Percentiles rank a stretch among this genome's conserved stretches.
These are phyloP conservation scores for Cicer yamashitae DNA, from an alignment of 306 rosid genomes.

Conservation along the genomic window DNA sequence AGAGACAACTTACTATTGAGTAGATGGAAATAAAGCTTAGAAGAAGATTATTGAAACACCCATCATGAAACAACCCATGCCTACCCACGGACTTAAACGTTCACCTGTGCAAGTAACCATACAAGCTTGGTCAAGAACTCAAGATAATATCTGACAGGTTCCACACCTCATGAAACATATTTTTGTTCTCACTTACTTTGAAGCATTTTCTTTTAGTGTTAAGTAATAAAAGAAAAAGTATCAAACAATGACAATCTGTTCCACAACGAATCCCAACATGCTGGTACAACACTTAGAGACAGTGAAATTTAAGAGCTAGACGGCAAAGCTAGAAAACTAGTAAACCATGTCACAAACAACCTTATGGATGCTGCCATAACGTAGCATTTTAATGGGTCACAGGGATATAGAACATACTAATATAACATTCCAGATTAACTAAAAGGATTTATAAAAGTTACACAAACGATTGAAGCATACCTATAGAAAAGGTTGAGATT, in stretches of 20 bases:
- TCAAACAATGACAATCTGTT: conserved; percentile 20
- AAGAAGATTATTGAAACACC: conserved; percentile 67
- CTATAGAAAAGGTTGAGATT: neutral
- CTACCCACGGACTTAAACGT: conserved; percentile 78
- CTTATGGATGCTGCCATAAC: neutral
- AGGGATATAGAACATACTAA: conserved; percentile 3
- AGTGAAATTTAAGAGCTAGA: neutral
- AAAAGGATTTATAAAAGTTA: conserved; percentile 11
- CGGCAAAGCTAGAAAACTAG: conserved; percentile 2
- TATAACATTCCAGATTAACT: neutral
- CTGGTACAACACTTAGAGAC: conserved; percentile 6
- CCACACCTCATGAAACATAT: conserved; percentile 31
- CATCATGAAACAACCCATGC: conserved; percentile 65
- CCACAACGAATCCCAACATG: neutral
- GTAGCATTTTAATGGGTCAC: conserved; percentile 9
- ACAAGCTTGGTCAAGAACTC: conserved; percentile 13
- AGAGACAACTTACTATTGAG: conserved; percentile 34
- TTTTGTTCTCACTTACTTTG: neutral
- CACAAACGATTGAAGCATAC: conserved; percentile 1
- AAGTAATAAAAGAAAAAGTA: conserved; percentile 1
- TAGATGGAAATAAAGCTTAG: conserved; percentile 41
- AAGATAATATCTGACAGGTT: conserved; percentile 28
- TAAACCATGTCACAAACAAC: neutral
- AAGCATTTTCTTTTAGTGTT: neutral
- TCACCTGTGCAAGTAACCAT: conserved; percentile 60